These are phyloP conservation scores for Pseudopyricularia javanii DNA, from an alignment of 2,329 filamentous ascomycete genomes.

Conservation along the genomic window DNA sequence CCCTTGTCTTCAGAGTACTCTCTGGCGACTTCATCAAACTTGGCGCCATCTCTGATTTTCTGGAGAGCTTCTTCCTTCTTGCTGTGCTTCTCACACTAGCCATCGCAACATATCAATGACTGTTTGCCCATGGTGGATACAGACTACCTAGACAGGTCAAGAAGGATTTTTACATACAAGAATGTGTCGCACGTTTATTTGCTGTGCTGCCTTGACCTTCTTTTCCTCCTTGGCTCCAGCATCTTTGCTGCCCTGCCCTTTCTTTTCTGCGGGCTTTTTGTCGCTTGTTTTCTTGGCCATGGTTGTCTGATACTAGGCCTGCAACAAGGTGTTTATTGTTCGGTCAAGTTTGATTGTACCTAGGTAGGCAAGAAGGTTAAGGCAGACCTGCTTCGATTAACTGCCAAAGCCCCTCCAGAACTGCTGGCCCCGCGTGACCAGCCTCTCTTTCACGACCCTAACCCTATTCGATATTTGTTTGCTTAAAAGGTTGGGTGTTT, in stretches of 20 bases:
- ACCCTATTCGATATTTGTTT: too few species aligned
- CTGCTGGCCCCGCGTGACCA: too few species aligned
- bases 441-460: too few species aligned
- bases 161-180: conserved; percentile 25
- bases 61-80: conserved; percentile 66
- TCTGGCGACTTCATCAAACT: conserved; percentile 64
- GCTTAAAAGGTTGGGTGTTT: too few species aligned
- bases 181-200: conserved; percentile 65
- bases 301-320: neutral
- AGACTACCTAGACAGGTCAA: neutral
- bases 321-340: neutral
- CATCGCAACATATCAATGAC: conserved; percentile 10
- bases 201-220: conserved; percentile 11
- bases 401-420: too few species aligned
- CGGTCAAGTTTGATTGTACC: neutral
- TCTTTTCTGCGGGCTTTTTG: conserved; percentile 8
- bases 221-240: conserved; percentile 4
- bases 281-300: conserved; percentile 11
- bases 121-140: neutral
- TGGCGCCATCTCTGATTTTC: conserved; percentile 53
- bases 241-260: conserved; percentile 5
- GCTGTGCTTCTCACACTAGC: conserved; percentile 59
- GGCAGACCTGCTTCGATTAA: too few species aligned
- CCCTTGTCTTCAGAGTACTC: conserved; percentile 70
- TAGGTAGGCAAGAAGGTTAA: too few species aligned